Evolutionary conservation across 495 filamentous ascomycete species (phyloP), one percentile per base, ranked within the genome.

Genomic region (Aspergillus kassunensis): DNA sequence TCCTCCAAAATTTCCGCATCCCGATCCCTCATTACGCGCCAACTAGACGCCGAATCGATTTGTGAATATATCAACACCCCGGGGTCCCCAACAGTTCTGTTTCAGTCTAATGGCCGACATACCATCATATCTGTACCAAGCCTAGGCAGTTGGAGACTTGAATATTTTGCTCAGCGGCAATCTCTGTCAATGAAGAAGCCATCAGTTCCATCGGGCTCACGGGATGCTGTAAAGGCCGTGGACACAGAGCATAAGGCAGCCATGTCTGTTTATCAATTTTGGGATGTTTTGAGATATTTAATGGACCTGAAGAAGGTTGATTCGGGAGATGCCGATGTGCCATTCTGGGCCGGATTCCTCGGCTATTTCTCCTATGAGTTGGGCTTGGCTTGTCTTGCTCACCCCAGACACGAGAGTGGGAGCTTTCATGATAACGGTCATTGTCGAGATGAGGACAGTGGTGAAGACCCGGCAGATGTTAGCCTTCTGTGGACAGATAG

Each of bases 321-420:
- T 4, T 63, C 71, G 19, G 78, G 72, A 2, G 61, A 68, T 34
- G 54, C 56, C 0, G 62, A 66, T 29, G 67, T 70, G 34, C 91
- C 75, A 2, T 98, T 98, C 60, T 85, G 90, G 72, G 92, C 91
- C 36, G 92, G 92, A 0, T 84, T 97, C 42, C 80, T 97, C 66
- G 93, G 93, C 0, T 96, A 87, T 60, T 86, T 91, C 39, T 89
- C 88, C 1, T 97, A 97, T 55, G 92, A 98, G 62, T 77, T 90
- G 42, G 89, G 91, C 0, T 73, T 97, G 0, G 65, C 72, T 8
- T 68, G 72, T 40, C 67, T 77, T 44, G 57, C 69, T 47, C 71
- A 70, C 46, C 62, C 56, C 31, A 66, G 58, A 53, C 50, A 39
- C 53, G 59, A 40, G 13, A 47, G 7, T 41, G 53, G 49, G 2